Base-by-base conservation (phyloP, 2,329 filamentous ascomycete species). In the Beauveria medogensis region DNA sequence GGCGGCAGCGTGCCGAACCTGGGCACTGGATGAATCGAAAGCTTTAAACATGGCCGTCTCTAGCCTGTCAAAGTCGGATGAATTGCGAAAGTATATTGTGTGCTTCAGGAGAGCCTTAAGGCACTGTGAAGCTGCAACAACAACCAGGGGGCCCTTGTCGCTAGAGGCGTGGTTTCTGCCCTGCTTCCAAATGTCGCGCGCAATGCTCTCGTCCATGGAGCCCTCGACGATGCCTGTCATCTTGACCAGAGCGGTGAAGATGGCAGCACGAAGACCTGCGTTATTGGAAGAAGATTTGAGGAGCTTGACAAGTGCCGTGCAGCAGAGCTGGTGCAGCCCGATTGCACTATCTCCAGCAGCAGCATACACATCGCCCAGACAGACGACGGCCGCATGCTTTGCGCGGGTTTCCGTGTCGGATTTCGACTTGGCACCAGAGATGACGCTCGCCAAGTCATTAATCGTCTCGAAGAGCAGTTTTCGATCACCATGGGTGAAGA, bases 101-200 rank as follows among this genome's bases (percentile, higher is more conserved):
- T 83, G 78, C 61, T 83, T 86, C 24, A 89, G 77, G 54, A 97
- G 77, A 59, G 86, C 80, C 69, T 89, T 88, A 64, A 99, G 76
- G 70, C 91, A 95, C 65, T 86, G 86, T 69, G 90, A 95, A 9
- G 91, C 89, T 61, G 86, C 84, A 18, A 88, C 82, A 71, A 96
- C 85, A 8, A 93, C 92, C 40, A 96, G 80, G 3, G 86, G 81
- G 4, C 91, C 90, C 74, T 94, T 97, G 73, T 99, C 95, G 63
- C 80, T 81, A 0, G 86, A 81, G 30, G 89, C 89, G 66, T 89
- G 82, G 72, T 82, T 91, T 64, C 94, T 86, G 28, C 87, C 88
- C 71, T 93, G 90, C 74, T 97, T 99, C 91, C 92, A 97, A 18
- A 95, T 84, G 71, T 97, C 92, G 69, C 92, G 86, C n/a, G 90